Base-by-base conservation (phyloP, 2,329 filamentous ascomycete species). In the Tolypocladium capitatum region DNA sequence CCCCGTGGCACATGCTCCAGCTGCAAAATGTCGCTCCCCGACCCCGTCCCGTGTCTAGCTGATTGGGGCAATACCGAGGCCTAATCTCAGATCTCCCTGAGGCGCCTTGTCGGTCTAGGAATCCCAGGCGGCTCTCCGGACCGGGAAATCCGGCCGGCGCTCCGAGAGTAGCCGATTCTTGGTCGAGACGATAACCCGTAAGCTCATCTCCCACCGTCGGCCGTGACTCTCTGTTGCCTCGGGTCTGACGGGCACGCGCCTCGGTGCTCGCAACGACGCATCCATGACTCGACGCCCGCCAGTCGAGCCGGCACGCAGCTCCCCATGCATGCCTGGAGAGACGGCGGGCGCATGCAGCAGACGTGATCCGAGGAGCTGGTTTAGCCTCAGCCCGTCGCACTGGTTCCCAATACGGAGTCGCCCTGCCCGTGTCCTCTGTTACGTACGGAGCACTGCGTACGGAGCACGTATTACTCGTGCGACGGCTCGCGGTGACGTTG, bases 71-170 rank as follows among this genome's bases (percentile, higher is more conserved):
- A 57, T 63, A 58, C 60, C 59, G 60, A 58, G 58, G 57, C 52
- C 55, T 57, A 57, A 63, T 63, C 60, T 62, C 49, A 63, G 60
- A 63, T 63, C 60, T 60, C 54, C 55, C 56, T 58, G 49, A 49
- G 45, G 35, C 49, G 56, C 57, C 60, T 57, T 61, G 60, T 51
- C 58, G 47, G 46, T 28, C 40, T 16, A 18, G 14, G 28, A 30
- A 18, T 32, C n/a, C 10, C 49, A 45, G 50, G 45, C 45, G 51
- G 50, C 49, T 49, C 58, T 42, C 59, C 57, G 59, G 54, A 55
- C 57, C 57, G 57, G 51, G 52, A 62, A 56, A 54, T 56, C 57
- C 58, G 58, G n/a, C 48, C 50, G 43, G 43, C 28, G 36, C 45
- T 38, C 46, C 43, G 46, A 27, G 31, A 20, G 18, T 48, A 43